A percentile compares a stretch with the other conserved stretches of the same genome.
Evolutionary conservation across 2,329 filamentous ascomycete species (phyloP).

Genomic region (Paecilomyces variotii): DNA sequence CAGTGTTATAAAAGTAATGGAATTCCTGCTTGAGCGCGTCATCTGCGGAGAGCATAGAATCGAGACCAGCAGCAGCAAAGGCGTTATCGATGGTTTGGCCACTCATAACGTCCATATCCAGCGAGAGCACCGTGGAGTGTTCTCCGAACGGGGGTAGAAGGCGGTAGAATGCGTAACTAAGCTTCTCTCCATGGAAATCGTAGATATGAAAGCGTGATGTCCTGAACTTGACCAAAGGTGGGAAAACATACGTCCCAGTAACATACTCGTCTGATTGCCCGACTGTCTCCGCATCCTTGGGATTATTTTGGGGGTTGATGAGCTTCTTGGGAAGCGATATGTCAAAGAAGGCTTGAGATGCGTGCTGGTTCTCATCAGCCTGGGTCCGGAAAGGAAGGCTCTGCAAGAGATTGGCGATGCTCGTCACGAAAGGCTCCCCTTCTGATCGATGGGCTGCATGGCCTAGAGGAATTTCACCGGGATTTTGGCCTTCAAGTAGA

Average conservation of each 20-base stretch:
- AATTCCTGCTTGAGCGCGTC: constrained; percentile 18
- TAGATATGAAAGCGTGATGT: constrained; percentile 22
- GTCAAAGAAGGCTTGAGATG: constrained; percentile 21
- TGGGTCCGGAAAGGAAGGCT: constrained; percentile 8
- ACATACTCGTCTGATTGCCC: constrained; percentile 5
- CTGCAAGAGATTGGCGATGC: constrained; percentile 15
- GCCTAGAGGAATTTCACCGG: not conserved
- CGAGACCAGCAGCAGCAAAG: not conserved
- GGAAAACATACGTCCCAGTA: constrained; percentile 26
- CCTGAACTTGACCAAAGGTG: constrained; percentile 21
- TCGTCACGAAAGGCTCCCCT: constrained; percentile 8
- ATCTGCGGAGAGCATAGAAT: constrained; percentile 1
- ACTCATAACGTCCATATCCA: constrained; percentile 19
- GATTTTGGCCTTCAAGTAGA: constrained; percentile 9
- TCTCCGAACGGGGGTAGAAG: constrained; percentile 24
- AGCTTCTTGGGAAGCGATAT: constrained; percentile 21
- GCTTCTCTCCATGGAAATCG: constrained; percentile 21
- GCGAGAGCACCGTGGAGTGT: constrained; percentile 21
- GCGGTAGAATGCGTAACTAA: constrained; percentile 24
- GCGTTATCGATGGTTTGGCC: constrained; percentile 1
- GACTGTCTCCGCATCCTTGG: not conserved
- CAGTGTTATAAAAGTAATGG: constrained; percentile 26
- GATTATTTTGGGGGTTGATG: constrained; percentile 2
- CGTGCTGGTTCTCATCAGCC: constrained; percentile 2
- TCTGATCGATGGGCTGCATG: not conserved